Evolutionary conservation across 2,329 filamentous ascomycete species (phyloP).

Genomic region (Fusarium bulbicola): DNA sequence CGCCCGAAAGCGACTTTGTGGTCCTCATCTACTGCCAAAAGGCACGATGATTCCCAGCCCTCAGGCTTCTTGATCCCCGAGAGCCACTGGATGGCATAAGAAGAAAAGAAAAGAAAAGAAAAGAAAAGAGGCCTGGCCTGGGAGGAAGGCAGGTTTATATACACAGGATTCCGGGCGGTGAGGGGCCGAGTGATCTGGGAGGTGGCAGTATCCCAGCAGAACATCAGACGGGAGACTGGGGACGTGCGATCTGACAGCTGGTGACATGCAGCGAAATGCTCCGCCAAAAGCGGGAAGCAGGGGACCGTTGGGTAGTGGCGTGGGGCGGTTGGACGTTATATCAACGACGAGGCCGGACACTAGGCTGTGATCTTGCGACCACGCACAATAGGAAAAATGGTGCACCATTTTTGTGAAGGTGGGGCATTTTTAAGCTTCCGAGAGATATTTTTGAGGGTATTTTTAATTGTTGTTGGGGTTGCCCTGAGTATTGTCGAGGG

Average conservation of each 20-base stretch:
- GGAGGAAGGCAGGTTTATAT: constrained; percentile 3
- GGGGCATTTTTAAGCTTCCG: background rate
- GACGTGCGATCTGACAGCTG: background rate
- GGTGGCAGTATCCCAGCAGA: background rate
- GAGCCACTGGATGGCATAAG: constrained; percentile 6
- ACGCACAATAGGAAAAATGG: background rate
- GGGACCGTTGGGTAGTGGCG: constrained; percentile 1
- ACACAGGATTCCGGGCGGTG: constrained; percentile 6
- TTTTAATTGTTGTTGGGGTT: constrained; percentile 26
- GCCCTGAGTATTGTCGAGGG: constrained; percentile 14
- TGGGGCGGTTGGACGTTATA: constrained; percentile 6
- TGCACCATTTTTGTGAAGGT: background rate
- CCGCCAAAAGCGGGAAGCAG: background rate
- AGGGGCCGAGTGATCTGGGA: constrained; percentile 21
- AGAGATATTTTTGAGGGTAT: background rate
- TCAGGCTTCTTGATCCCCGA: constrained; percentile 18
- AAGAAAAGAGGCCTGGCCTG: background rate
- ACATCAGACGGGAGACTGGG: background rate
- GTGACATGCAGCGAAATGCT: background rate
- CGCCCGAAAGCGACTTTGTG: background rate
- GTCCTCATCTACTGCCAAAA: background rate
- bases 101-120: background rate
- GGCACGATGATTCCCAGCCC: constrained; percentile 13
- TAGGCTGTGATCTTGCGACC: constrained; percentile 13
- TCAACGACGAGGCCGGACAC: constrained; percentile 4